Conservation (phyloP, 2,329 filamentous ascomycete species). For the Fusarium phyllophilum region DNA sequence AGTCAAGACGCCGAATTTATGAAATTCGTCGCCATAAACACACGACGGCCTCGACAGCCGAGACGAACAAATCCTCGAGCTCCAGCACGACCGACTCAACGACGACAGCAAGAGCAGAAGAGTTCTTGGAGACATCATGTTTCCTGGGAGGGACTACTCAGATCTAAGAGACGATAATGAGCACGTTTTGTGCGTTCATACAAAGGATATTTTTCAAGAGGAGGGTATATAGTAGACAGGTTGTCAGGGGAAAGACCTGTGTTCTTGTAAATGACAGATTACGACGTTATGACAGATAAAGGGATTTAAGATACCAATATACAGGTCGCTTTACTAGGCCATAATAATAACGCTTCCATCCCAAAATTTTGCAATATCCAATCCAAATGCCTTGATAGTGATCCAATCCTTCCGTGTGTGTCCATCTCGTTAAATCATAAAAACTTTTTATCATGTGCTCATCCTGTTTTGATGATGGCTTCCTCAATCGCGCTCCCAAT, state of each 20-base stretch:
- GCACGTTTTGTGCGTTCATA: not conserved
- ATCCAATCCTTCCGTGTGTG: not conserved
- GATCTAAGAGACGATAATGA: conserved; percentile 37
- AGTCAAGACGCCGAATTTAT: conserved; percentile 53
- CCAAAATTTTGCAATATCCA: not conserved
- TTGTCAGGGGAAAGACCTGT: not conserved
- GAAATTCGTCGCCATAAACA: conserved; percentile 40
- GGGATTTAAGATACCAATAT: conserved; percentile 36
- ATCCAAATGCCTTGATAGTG: not conserved
- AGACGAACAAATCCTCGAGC: not conserved
- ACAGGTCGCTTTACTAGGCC: conserved; percentile 20
- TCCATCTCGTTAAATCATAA: not conserved
- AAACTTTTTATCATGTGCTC: not conserved
- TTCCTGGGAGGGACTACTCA: conserved; percentile 40
- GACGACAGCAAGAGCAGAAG: conserved; percentile 12
- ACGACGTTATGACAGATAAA: conserved; percentile 40
- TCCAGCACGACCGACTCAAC: conserved; percentile 1
- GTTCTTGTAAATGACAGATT: conserved; percentile 25
- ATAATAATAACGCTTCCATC: conserved; percentile 21
- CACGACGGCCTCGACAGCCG: conserved; percentile 3
- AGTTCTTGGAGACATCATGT: conserved; percentile 31
- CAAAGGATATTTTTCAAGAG: not conserved
- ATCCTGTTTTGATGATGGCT: conserved; percentile 25
- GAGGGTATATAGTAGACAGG: not conserved
- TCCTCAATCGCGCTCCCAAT: conserved; percentile 43